phyloP scores from a whole-genome alignment of 495 filamentous ascomycete genomes.

The Entonaema liquescens region DNA sequence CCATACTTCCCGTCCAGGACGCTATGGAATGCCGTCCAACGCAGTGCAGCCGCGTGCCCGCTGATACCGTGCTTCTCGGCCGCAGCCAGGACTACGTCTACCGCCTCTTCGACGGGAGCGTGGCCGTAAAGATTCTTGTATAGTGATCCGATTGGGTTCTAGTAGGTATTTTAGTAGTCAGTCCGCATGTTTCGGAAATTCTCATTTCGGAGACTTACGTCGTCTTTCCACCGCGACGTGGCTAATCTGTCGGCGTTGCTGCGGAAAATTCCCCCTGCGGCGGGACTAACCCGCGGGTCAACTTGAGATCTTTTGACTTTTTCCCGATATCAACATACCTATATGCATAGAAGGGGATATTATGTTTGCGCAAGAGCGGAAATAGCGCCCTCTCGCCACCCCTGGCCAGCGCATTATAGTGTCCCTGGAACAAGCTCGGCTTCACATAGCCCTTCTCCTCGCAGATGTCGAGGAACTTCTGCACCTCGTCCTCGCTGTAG shows the following conservation, averaged over 20 bases:
- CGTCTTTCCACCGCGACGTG: neutral
- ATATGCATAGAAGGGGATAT: slow-evolving; percentile 54
- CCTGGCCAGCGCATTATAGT: slow-evolving; percentile 56
- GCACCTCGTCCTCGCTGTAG: slow-evolving; percentile 55
- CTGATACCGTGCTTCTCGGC: neutral
- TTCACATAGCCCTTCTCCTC: slow-evolving; percentile 53
- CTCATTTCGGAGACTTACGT: neutral
- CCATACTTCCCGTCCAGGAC: neutral
- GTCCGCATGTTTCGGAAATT: no score
- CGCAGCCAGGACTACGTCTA: neutral
- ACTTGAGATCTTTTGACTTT: neutral
- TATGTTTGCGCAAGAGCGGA: slow-evolving; percentile 54
- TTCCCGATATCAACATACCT: neutral
- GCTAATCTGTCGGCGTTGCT: neutral
- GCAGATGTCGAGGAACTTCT: slow-evolving; percentile 53
- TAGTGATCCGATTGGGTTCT: neutral
- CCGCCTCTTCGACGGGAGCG: neutral
- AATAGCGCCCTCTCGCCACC: slow-evolving; percentile 55
- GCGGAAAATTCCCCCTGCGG: neutral
- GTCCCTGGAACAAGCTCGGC: slow-evolving; percentile 60
- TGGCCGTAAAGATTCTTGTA: neutral
- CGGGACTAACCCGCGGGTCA: neutral
- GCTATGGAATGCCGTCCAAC: neutral
- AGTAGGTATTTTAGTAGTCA: no score
- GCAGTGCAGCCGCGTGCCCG: neutral